Evolutionary conservation across 768 basidiomycete species (phyloP).

Genomic region (Russula sp.): DNA sequence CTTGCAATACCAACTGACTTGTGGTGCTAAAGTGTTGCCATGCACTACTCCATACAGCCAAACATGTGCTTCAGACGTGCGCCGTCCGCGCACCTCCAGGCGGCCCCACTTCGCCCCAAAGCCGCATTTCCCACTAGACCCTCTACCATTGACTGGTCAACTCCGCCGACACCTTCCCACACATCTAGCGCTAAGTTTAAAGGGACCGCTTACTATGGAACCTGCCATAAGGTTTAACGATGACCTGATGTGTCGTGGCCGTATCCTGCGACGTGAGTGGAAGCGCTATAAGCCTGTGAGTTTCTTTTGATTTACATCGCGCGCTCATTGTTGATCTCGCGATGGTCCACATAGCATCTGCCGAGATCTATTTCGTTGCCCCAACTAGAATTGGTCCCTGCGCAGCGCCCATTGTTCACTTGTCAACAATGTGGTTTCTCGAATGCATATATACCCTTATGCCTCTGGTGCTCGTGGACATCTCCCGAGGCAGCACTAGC

Average conservation of each 20-base stretch:
- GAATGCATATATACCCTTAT: slow-evolving; percentile 20
- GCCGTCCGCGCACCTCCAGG: background rate
- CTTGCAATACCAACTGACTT: background rate
- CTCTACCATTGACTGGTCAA: background rate
- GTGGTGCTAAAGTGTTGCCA: too few species aligned
- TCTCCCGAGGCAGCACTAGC: slow-evolving; percentile 11
- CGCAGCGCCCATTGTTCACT: slow-evolving; percentile 20
- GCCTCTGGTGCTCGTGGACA: slow-evolving; percentile 24
- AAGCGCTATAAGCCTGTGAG: slow-evolving; percentile 13
- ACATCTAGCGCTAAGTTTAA: background rate
- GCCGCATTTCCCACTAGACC: slow-evolving; percentile 2
- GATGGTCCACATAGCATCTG: slow-evolving; percentile 15
- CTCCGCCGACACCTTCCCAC: background rate
- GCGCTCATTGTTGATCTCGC: background rate
- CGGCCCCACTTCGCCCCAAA: slow-evolving; percentile 2
- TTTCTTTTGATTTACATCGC: background rate
- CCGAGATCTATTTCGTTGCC: slow-evolving; percentile 21
- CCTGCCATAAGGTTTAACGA: background rate
- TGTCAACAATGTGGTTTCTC: slow-evolving; percentile 22
- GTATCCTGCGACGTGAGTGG: slow-evolving; percentile 19
- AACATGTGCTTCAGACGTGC: slow-evolving; percentile 16
- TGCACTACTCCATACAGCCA: background rate
- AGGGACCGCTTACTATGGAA: background rate
- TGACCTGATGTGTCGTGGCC: slow-evolving; percentile 18
- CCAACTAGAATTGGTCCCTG: slow-evolving; percentile 13